Conservation (phyloP, 108 stramenopile genomes). For the Nitzschia palea region DNA sequence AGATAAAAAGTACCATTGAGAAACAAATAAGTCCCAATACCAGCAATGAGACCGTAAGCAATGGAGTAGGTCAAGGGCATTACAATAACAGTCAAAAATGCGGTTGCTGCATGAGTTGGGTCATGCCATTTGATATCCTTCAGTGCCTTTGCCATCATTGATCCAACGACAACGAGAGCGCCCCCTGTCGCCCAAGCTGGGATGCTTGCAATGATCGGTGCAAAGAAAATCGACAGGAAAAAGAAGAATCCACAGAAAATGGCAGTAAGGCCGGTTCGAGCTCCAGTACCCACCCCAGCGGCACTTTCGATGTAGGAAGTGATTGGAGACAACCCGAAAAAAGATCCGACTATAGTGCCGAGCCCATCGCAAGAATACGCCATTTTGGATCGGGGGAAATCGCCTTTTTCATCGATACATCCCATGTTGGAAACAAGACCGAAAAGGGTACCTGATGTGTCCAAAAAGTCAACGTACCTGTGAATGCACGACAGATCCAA, state of each 20-base stretch:
- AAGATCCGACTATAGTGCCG: constrained; percentile 62
- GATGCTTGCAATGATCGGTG: constrained; percentile 79
- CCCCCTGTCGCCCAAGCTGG: constrained; percentile 88
- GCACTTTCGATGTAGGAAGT: constrained; percentile 74
- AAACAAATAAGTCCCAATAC: constrained; percentile 37
- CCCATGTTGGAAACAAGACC: constrained; percentile 42
- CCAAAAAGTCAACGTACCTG: constrained; percentile 62
- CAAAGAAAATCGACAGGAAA: constrained; percentile 67
- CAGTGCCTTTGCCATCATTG: constrained; percentile 63
- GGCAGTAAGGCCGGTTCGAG: constrained; percentile 62
- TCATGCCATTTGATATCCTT: constrained; percentile 73
- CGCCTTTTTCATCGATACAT: constrained; percentile 52
- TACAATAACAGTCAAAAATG: constrained; percentile 79
- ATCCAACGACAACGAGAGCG: constrained; percentile 74
- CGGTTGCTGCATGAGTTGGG: constrained; percentile 65
- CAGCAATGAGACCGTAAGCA: constrained; percentile 77
- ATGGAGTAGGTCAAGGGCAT: constrained; percentile 88
- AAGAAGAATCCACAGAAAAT: constrained; percentile 51
- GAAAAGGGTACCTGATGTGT: constrained; percentile 58
- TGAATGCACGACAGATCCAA: constrained; percentile 7
- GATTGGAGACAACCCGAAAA: constrained; percentile 63
- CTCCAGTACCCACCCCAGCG: constrained; percentile 69
- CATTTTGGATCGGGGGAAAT: constrained; percentile 50
- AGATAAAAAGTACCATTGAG: constrained; percentile 33
- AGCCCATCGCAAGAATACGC: constrained; percentile 63